Evolutionary conservation across 257 asterid genomes (phyloP).

Genomic region (Sherardia arvensis): DNA sequence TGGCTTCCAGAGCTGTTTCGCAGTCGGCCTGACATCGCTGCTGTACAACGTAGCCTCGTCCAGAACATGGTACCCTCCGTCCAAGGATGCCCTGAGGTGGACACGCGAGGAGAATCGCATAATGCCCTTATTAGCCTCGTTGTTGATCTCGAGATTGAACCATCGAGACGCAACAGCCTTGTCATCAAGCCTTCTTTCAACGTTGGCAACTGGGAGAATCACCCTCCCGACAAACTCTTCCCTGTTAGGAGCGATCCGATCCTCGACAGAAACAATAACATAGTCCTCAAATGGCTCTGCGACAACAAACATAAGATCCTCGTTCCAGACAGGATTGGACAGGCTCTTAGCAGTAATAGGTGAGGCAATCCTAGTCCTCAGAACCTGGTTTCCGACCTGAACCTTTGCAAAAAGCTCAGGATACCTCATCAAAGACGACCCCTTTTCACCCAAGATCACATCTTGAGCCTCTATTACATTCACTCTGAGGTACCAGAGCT

Average conservation of each 20-base stretch:
- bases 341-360: constrained; percentile 40
- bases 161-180: constrained; percentile 54
- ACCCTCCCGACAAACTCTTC: constrained; percentile 65
- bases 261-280: constrained; percentile 52
- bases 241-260: constrained; percentile 48
- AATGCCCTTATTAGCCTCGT: constrained; percentile 23
- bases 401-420: constrained; percentile 74
- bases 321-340: constrained; percentile 69
- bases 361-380: constrained; percentile 51
- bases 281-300: constrained; percentile 83
- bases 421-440: constrained; percentile 47
- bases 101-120: constrained; percentile 68
- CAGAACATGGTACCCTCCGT: constrained; percentile 86
- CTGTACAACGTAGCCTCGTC: constrained; percentile 82
- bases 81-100: constrained; percentile 66
- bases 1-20: constrained; percentile 87
- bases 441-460: constrained; percentile 49
- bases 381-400: constrained; percentile 73
- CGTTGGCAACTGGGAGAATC: constrained; percentile 32
- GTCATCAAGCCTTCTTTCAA: constrained; percentile 67
- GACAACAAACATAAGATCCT: constrained; percentile 73
- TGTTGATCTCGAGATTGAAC: constrained; percentile 62
- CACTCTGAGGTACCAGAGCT: constrained; percentile 77
- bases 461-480: constrained; percentile 80
- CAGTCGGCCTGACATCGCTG: constrained; percentile 81